Base-by-base conservation (phyloP, 2,329 filamentous ascomycete genomes). In the Aspergillus puulaauensis region DNA sequence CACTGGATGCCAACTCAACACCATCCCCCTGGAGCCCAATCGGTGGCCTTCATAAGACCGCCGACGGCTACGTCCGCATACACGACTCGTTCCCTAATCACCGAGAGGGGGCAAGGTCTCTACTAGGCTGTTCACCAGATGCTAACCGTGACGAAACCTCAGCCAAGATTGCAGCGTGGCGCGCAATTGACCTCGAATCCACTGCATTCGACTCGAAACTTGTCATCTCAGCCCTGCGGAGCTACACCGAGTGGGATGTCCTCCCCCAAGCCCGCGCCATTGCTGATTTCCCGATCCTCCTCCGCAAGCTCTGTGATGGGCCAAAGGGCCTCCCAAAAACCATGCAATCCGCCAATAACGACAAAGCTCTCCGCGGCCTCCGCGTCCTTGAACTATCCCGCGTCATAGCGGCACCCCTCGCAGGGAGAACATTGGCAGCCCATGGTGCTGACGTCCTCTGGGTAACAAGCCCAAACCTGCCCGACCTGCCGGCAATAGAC, bases 31-130 rank as follows among this genome's bases (percentile, higher is more conserved):
- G 75, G 70, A 8, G 77, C 76, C 0, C 68, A 74, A 0, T 86
- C 3, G 81, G 82, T 2, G 83, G 83, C 0, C 63, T 86, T 0
- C 78, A 86, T 63, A 74, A 73, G 53, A 79, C 82, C 0, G 67
- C 68, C 0, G 33, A 37, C 14, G 33, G 33, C 11, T 37, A 37
- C 11, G 77, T 86, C 2, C 77, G 83, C 2, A 77, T 86, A 46
- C 83, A 86, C 59, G 83, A 85, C 54, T 67, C 0, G 85, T 86
- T 55, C 74, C 33, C 77, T 0, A 77, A 84, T 51, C 83, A 86
- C 57, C 74, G 76, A 0, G 27, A 71, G 2, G 79, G 77, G 3
- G 75, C 79, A 0, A 68, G 81, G 3, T 57, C 67, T 3, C 68
- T 86, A 0, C 69, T 86, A 0, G 77, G 75, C 0, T 66, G 82